Percentiles rank a stretch among this genome's conserved stretches.
Evolutionary conservation across 305 asterid species (phyloP).

Genomic region (Fraxinus xanthoxyloides): DNA sequence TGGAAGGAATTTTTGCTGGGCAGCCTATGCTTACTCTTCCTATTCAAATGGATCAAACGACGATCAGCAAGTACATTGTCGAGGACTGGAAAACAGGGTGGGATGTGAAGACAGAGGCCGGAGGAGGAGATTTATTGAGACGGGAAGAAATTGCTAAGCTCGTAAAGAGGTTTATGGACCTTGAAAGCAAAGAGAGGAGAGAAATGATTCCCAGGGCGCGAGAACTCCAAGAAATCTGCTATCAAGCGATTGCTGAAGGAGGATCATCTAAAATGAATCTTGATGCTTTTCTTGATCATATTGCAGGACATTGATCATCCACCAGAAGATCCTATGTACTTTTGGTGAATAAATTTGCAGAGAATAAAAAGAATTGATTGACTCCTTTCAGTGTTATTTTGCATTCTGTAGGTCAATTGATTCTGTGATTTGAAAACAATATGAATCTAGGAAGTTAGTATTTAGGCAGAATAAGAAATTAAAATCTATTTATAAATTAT

Average conservation of each 20-base stretch:
- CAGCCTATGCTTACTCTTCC: slow-evolving; percentile 53
- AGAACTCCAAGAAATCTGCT: slow-evolving; percentile 26
- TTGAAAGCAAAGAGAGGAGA: slow-evolving; percentile 39
- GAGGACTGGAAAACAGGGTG: slow-evolving; percentile 60
- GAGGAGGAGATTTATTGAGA: slow-evolving; percentile 21
- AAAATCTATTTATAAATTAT: not conserved
- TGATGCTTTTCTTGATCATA: slow-evolving; percentile 28
- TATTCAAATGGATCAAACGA: slow-evolving; percentile 45
- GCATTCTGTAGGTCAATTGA: not conserved
- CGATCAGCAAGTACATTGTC: slow-evolving; percentile 39
- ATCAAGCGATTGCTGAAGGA: slow-evolving; percentile 31
- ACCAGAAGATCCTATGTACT: not conserved
- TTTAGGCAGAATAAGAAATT: not conserved
- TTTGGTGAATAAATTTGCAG: not conserved
- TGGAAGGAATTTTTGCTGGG: slow-evolving; percentile 49
- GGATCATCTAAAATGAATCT: slow-evolving; percentile 45
- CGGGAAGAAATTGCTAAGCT: slow-evolving; percentile 32
- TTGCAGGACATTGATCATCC: slow-evolving; percentile 20
- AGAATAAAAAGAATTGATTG: not conserved
- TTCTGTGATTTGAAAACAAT: not conserved
- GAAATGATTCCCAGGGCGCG: slow-evolving; percentile 32
- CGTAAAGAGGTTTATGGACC: slow-evolving; percentile 44
- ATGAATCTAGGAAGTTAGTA: not conserved
- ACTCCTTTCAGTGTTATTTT: not conserved
- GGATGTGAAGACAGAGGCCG: slow-evolving; percentile 37